Base-by-base conservation (phyloP, 179 eudicot genomes). In the Heliamphora pulchella region DNA sequence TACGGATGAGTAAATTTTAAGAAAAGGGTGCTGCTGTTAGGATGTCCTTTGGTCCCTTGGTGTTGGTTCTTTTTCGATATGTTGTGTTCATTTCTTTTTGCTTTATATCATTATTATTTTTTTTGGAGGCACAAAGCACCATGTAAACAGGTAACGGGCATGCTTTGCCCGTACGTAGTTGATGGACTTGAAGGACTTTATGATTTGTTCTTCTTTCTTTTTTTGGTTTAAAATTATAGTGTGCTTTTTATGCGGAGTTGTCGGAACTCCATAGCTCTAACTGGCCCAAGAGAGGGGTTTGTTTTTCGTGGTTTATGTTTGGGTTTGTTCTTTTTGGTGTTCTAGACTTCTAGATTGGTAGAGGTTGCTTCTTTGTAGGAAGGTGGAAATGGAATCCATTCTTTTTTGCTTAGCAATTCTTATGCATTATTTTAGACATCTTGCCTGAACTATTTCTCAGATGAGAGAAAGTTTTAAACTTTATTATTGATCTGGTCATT, bases 361-460 rank as follows among this genome's bases (percentile, higher is more conserved):
- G 57, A 7, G 31, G 57, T 48, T 44, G 11, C 75, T 47, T 48
- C 3, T 46, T 58, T 15, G 13, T 50, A 50, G 58, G 76, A 72
- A 72, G 78, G 62, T 39, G 8, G 65, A 14, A 73, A 20, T 6
- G 13, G n/a, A 43, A 57, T 43, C 39, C 3, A 14, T 41, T 41
- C 8, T 57, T 17, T 41, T 54, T 31, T 31, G 31, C 31, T 31
- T 31, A 2, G 31, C 10, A 14, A 39, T 5, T 4, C 15, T 18
- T 76, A 11, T 62, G 39, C 14, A 8, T 43, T 43, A 3, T 13
- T 31, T 74, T 22, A 4, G 4, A 51, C 44, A 8, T 61, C 8
- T 43, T 59, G 79, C 69, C 18, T 47, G 55, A 74, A 58, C 3
- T 75, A n/a, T 75, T 58, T 31, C 46, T 57, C 48, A 74, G 48